Evolutionary conservation across 805 yeast genomes (phyloP).

Genomic region (Lipomyces anomalus): DNA sequence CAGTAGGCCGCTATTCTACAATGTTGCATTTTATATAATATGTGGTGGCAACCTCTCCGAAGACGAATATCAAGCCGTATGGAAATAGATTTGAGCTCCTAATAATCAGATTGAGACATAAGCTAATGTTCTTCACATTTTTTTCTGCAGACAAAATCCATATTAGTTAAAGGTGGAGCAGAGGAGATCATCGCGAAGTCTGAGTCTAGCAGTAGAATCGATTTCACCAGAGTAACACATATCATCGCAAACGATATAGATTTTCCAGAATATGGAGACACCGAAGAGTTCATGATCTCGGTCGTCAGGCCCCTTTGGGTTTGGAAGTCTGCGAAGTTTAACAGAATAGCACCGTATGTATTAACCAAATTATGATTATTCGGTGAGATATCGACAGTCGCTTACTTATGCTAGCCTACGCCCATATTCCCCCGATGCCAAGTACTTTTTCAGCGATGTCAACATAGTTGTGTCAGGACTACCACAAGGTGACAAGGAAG

Average conservation of each 20-base stretch:
- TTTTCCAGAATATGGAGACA: constrained; percentile 47
- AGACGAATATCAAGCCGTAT: constrained; percentile 6
- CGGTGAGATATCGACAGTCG: no score
- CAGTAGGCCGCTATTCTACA: constrained; percentile 5
- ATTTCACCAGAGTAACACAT: constrained; percentile 19
- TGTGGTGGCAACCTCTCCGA: constrained; percentile 5
- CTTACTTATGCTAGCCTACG: no score
- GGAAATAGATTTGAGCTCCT: background rate
- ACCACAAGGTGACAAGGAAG: constrained; percentile 56
- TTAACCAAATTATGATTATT: no score
- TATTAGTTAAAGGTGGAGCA: constrained; percentile 15
- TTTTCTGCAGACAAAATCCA: background rate
- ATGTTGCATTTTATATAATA: constrained; percentile 8
- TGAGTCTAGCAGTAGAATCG: background rate
- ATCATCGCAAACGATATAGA: constrained; percentile 48
- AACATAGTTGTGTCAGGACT: constrained; percentile 57
- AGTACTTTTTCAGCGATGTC: constrained; percentile 55
- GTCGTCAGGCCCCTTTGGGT: constrained; percentile 62
- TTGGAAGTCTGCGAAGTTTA: constrained; percentile 39
- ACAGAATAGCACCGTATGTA: constrained; percentile 44
- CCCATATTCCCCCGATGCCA: constrained; percentile 67
- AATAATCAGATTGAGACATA: background rate
- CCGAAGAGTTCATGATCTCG: constrained; percentile 54
- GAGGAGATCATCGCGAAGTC: constrained; percentile 2
- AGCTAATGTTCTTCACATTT: constrained; percentile 1